A percentile compares a stretch with the other conserved stretches of the same genome.
Evolutionary conservation across 2,329 filamentous ascomycete genomes (phyloP).

Genomic region (Colletotrichum lini): DNA sequence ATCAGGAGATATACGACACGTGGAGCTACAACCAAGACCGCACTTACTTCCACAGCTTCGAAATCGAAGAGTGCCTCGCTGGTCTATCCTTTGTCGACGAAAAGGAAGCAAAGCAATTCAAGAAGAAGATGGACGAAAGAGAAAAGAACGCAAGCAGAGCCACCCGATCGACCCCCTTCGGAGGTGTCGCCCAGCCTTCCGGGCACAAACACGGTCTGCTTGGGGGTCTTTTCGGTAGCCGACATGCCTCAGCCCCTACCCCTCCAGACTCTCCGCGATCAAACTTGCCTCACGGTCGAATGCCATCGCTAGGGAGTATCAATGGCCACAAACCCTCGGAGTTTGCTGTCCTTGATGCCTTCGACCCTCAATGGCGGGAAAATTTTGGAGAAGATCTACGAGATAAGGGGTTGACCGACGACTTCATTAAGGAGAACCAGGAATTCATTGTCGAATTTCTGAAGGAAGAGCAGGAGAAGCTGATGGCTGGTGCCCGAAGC

Average conservation of each 20-base stretch:
- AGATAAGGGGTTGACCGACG: slow-evolving; percentile 74
- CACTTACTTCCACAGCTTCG: slow-evolving; percentile 97
- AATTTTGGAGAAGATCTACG: slow-evolving; percentile 76
- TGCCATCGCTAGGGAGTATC: slow-evolving; percentile 60
- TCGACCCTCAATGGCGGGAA: slow-evolving; percentile 75
- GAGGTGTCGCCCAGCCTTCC: slow-evolving; percentile 59
- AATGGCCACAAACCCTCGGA: slow-evolving; percentile 67
- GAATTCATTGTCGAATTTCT: slow-evolving; percentile 78
- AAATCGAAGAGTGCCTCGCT: slow-evolving; percentile 92
- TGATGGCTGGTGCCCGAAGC: slow-evolving; percentile 45
- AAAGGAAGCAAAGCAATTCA: slow-evolving; percentile 96
- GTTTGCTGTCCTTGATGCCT: slow-evolving; percentile 74
- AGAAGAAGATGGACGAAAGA: slow-evolving; percentile 96
- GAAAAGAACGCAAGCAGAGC: slow-evolving; percentile 96
- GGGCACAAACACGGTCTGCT: slow-evolving; percentile 64
- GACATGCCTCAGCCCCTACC: slow-evolving; percentile 70
- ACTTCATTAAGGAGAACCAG: slow-evolving; percentile 77
- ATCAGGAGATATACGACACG: slow-evolving; percentile 96
- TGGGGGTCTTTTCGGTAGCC: slow-evolving; percentile 73
- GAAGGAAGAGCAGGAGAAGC: slow-evolving; percentile 68
- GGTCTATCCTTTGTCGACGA: slow-evolving; percentile 95
- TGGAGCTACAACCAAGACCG: slow-evolving; percentile 97
- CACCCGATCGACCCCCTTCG: slow-evolving; percentile 84
- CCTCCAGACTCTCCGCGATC: slow-evolving; percentile 70
- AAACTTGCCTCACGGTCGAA: slow-evolving; percentile 55